phyloP scores from a whole-genome alignment of 73 alveolate species.

The Symbiodinium natans region DNA sequence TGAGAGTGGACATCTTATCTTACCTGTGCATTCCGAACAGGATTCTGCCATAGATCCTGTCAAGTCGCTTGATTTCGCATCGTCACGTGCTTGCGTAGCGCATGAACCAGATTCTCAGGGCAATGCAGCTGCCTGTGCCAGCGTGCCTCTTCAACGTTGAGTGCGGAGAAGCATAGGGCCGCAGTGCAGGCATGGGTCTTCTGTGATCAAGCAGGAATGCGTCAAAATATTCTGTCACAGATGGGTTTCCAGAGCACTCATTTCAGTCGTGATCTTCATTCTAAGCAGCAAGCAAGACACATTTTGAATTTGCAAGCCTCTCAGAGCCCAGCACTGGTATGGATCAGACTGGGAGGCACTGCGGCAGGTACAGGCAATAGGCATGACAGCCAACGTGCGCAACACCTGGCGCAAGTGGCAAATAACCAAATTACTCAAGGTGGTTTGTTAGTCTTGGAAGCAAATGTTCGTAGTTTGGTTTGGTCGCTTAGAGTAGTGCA shows the following conservation, averaged over 20 bases:
- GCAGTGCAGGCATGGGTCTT: conserved; percentile 51
- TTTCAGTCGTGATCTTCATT: conserved; percentile 1
- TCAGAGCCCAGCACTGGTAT: background rate
- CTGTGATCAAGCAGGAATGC: background rate
- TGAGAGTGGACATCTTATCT: background rate
- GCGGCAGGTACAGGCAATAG: conserved; percentile 33
- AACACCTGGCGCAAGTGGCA: background rate
- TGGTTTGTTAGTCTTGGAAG: background rate
- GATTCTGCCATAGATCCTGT: too few relatives aligned
- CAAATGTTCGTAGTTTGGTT: background rate
- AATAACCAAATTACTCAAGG: background rate
- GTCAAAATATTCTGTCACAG: background rate
- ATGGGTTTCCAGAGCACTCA: background rate
- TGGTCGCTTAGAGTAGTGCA: background rate
- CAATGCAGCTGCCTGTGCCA: background rate
- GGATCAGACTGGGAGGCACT: conserved; percentile 35
- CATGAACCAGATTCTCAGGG: background rate
- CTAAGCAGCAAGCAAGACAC: background rate
- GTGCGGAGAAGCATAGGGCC: too few relatives aligned
- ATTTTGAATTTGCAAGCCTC: background rate
- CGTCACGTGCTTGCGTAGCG: background rate
- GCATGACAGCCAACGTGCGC: background rate
- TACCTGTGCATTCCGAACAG: conserved; percentile 19
- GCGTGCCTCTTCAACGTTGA: too few relatives aligned
- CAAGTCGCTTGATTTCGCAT: background rate